phyloP scores from a whole-genome alignment of 176 grass and related monocot species.

The Thinopyrum elongatum region DNA sequence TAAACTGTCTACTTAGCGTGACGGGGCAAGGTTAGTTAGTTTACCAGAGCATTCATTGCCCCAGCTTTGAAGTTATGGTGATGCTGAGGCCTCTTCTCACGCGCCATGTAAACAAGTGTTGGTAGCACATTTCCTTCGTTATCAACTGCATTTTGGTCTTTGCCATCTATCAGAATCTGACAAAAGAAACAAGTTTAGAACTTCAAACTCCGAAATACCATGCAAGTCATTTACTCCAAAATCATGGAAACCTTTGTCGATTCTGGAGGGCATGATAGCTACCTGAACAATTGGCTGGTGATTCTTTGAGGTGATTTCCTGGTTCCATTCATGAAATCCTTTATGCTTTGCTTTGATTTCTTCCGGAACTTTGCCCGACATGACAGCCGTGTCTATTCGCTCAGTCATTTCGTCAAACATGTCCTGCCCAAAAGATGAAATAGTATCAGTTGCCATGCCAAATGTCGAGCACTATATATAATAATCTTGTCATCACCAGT shows the following conservation, averaged over 20 bases:
- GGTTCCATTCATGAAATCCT: constrained; percentile 70
- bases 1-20: neutral
- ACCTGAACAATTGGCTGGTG: constrained; percentile 84
- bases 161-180: constrained; percentile 72
- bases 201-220: neutral
- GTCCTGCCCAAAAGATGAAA: constrained; percentile 33
- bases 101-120: constrained; percentile 84
- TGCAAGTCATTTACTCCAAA: neutral
- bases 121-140: constrained; percentile 43
- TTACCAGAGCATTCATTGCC: constrained; percentile 81
- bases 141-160: constrained; percentile 33
- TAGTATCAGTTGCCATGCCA: neutral
- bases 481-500: neutral
- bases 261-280: neutral
- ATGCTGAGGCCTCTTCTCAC: constrained; percentile 69
- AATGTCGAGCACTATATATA: neutral
- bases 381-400: constrained; percentile 39
- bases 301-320: constrained; percentile 23
- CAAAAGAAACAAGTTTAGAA: neutral
- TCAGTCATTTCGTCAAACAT: constrained; percentile 59
- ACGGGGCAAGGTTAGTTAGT: neutral
- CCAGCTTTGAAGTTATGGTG: constrained; percentile 94
- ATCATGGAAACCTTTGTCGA: neutral
- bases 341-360: constrained; percentile 52
- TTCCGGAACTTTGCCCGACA: constrained; percentile 43